Evolutionary conservation across 2,329 filamentous ascomycete species (phyloP).

Genomic region (Trichoderma breve): DNA sequence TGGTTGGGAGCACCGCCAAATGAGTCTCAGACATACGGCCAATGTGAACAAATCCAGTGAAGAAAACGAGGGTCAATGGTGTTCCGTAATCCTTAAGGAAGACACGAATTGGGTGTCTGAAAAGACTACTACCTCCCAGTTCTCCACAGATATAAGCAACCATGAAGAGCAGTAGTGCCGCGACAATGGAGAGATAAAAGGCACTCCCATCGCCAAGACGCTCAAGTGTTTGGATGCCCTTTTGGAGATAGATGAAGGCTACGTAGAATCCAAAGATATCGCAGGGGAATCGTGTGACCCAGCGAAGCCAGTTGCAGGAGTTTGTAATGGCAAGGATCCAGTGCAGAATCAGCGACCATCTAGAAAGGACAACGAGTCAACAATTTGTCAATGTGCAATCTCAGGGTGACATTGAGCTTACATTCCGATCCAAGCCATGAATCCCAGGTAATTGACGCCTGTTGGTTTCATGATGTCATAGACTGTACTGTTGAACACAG

Average conservation of each 20-base stretch:
- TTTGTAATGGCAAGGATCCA: slow-evolving; percentile 82
- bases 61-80: slow-evolving; percentile 79
- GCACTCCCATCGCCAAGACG: slow-evolving; percentile 66
- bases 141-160: slow-evolving; percentile 72
- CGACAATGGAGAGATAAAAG: slow-evolving; percentile 76
- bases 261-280: slow-evolving; percentile 95
- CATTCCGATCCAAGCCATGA: slow-evolving; percentile 90
- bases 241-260: slow-evolving; percentile 87
- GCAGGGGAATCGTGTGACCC: slow-evolving; percentile 87
- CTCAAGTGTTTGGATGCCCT: slow-evolving; percentile 81
- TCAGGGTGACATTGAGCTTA: slow-evolving; percentile 36
- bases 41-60: slow-evolving; percentile 84
- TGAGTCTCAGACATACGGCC: slow-evolving; percentile 73
- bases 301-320: slow-evolving; percentile 82
- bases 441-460: slow-evolving; percentile 78
- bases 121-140: slow-evolving; percentile 68
- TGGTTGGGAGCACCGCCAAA: slow-evolving; percentile 71
- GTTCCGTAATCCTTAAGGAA: slow-evolving; percentile 91
- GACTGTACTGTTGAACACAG: slow-evolving; percentile 85
- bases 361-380: slow-evolving; percentile 31
- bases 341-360: slow-evolving; percentile 82
- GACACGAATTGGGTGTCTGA: slow-evolving; percentile 71
- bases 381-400: neutral
- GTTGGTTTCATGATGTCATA: slow-evolving; percentile 81
- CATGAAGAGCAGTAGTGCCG: slow-evolving; percentile 74